phyloP scores from a whole-genome alignment of 805 yeast species.

The Candida vaughaniae region DNA sequence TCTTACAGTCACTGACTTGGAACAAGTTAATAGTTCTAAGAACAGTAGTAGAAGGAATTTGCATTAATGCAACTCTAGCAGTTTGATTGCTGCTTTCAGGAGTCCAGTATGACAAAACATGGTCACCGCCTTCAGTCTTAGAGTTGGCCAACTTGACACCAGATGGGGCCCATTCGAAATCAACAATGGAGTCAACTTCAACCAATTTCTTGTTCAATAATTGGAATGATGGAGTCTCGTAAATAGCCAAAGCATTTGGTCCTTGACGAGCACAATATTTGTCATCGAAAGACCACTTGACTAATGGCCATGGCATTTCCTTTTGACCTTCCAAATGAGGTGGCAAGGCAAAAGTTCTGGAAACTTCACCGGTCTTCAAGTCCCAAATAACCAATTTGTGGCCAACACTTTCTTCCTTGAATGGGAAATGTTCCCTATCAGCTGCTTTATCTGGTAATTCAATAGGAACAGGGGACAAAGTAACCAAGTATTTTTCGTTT shows the following conservation, averaged over 20 bases:
- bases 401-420: constrained; percentile 84
- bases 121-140: constrained; percentile 53
- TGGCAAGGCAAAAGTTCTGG: constrained; percentile 88
- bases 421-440: constrained; percentile 71
- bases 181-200: constrained; percentile 80
- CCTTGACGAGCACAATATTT: constrained; percentile 93
- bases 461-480: constrained; percentile 86
- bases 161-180: constrained; percentile 94
- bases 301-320: constrained; percentile 91
- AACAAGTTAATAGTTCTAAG: constrained; percentile 90
- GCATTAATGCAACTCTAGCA: constrained; percentile 90
- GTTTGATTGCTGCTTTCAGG: constrained; percentile 92
- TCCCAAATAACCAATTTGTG: constrained; percentile 95
- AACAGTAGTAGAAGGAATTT: constrained; percentile 77
- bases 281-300: constrained; percentile 94
- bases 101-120: constrained; percentile 89
- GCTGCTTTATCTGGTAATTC: constrained; percentile 60
- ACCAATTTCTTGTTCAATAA: constrained; percentile 83
- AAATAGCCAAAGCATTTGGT: constrained; percentile 88
- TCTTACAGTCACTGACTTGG: constrained; percentile 86
- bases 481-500: constrained; percentile 82
- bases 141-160: constrained; percentile 66
- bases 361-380: constrained; percentile 74
- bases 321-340: constrained; percentile 64
- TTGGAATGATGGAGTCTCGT: constrained; percentile 76